Evolutionary conservation across 2,329 filamentous ascomycete genomes (phyloP).

Genomic region (Aspergillus sergii): DNA sequence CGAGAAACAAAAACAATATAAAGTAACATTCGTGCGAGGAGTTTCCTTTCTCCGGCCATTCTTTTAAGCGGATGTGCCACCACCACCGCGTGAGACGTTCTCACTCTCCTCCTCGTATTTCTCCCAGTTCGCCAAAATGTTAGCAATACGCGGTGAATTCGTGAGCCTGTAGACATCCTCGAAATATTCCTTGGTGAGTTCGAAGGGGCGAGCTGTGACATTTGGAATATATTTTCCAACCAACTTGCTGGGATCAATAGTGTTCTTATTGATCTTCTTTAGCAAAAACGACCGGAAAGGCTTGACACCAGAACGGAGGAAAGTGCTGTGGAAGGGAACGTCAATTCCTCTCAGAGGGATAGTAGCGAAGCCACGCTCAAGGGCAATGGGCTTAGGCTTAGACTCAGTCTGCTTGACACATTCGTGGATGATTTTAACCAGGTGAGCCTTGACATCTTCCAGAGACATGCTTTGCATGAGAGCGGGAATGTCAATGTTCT

Average conservation of each 20-base stretch:
- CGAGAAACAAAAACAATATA: background rate
- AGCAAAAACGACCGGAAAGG: slow-evolving; percentile 97
- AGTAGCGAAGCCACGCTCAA: slow-evolving; percentile 94
- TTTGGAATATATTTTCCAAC: slow-evolving; percentile 99
- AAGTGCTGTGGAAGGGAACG: slow-evolving; percentile 98
- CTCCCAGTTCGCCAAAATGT: slow-evolving; percentile 79
- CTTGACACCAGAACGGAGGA: slow-evolving; percentile 96
- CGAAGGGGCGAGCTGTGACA: slow-evolving; percentile 93
- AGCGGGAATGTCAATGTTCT: slow-evolving; percentile 96
- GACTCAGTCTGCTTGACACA: slow-evolving; percentile 83
- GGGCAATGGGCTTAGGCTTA: slow-evolving; percentile 84
- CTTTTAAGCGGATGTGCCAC: slow-evolving; percentile 11
- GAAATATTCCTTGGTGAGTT: slow-evolving; percentile 97
- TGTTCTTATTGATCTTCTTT: slow-evolving; percentile 99
- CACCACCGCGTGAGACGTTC: slow-evolving; percentile 21
- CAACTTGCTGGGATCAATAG: slow-evolving; percentile 94
- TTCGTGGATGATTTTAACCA: slow-evolving; percentile 87
- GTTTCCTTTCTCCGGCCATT: background rate
- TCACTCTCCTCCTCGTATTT: slow-evolving; percentile 59
- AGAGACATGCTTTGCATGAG: slow-evolving; percentile 83
- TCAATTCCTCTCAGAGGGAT: slow-evolving; percentile 97
- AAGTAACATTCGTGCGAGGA: background rate
- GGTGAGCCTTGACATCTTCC: slow-evolving; percentile 86
- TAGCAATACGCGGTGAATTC: slow-evolving; percentile 65
- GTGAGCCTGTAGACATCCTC: slow-evolving; percentile 97